Base-by-base conservation (phyloP, 2,329 filamentous ascomycete genomes). In the Zarea fungicola region DNA sequence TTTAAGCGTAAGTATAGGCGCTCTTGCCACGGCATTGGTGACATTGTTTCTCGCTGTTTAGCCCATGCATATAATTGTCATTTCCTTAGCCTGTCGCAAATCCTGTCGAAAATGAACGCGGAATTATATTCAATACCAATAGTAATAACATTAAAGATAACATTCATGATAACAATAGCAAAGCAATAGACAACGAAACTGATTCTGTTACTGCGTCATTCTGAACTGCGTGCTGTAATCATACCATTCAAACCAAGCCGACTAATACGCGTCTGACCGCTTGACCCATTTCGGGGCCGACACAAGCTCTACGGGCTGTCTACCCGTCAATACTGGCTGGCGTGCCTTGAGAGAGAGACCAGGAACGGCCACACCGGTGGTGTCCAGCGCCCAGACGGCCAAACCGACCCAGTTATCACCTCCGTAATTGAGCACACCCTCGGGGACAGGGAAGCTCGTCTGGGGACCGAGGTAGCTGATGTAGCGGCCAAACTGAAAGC, bases 381-480 rank as follows among this genome's bases (percentile, higher is more conserved):
- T 7, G 18, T 42, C 46, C 5, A 48, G 39, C 29, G 46, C 46
- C 84, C 84, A 89, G 22, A 89, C 59, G 31, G 74, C 78, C n/a
- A 89, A 57, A 1, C 73, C 83, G 10, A 89, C 53, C 58, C 77
- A 84, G 58, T 89, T 89, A 34, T 67, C 74, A 1, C 84, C 84
- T 16, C 73, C 70, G 59, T 87, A 83, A 58, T 89, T 77, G 54
- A 86, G 66, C 25, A 89, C 67, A 19, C 83, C 83, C 65, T 85
- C 76, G 0, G 85, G 84, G 7, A 89, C 78, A 4, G 84, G 84
- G 65, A 80, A 89, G 4, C 64, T 70, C 0, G 74, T 78, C 68
- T 89, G 84, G 4, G 85, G 85, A 0, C 85, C 85, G 19, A 89
- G 68, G 55, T 87, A 83, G 56, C 78, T 81, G 5, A 79, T 64